These are phyloP conservation scores for Camellia japonica DNA, from an alignment of 148 eudicot genomes.

Conservation along the genomic window DNA sequence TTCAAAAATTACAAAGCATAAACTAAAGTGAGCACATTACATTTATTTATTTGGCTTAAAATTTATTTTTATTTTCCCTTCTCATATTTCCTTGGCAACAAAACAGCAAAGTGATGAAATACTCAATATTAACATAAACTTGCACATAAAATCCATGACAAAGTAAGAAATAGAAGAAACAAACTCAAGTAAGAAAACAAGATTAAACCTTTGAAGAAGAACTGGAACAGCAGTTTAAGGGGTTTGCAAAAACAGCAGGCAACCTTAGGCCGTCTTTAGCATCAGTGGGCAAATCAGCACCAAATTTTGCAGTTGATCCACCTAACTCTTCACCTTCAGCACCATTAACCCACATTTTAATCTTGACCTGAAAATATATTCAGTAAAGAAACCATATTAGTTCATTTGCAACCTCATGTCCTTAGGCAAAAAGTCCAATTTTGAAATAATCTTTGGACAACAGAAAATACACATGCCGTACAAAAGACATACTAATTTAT, in stretches of 20 bases:
- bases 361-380: constrained; percentile 51
- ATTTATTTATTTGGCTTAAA: background rate
- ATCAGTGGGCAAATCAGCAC: constrained; percentile 48
- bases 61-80: background rate
- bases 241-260: constrained; percentile 44
- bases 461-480: too few species aligned
- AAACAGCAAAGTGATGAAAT: background rate
- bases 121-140: background rate
- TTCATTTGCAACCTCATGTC: background rate
- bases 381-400: background rate
- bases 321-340: constrained; percentile 35
- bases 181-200: constrained; percentile 5
- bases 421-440: background rate
- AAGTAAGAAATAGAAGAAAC: background rate
- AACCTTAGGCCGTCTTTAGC: constrained; percentile 36
- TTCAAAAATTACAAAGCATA: too few species aligned
- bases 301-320: constrained; percentile 69
- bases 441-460: background rate
- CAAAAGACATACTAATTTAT: too few species aligned
- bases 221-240: constrained; percentile 60
- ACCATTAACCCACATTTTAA: constrained; percentile 68
- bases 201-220: constrained; percentile 46
- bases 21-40: background rate
- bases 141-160: background rate
- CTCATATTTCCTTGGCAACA: background rate